These are phyloP conservation scores for Carpinus viminea DNA, from an alignment of 306 rosid species.

Conservation along the genomic window DNA sequence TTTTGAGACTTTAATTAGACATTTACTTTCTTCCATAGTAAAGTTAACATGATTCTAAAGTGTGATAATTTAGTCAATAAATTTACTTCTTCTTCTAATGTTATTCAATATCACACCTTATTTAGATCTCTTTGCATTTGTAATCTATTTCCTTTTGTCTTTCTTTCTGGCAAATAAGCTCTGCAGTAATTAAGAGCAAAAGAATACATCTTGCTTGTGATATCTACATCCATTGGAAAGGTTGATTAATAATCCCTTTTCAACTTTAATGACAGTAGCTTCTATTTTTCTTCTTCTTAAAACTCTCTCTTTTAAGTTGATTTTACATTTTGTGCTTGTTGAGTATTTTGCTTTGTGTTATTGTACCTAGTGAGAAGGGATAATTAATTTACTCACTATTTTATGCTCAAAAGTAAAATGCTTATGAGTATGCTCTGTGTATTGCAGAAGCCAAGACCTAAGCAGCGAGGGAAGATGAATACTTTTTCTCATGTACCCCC, in stretches of 20 bases:
- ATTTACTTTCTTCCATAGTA: too few relatives aligned
- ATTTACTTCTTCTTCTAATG: not conserved
- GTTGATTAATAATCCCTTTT: not conserved
- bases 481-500: conserved; percentile 81
- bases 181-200: too few relatives aligned
- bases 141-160: too few relatives aligned
- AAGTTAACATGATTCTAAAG: not conserved
- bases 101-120: not conserved
- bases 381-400: not conserved
- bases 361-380: not conserved
- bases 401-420: not conserved
- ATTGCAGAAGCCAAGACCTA: conserved; percentile 39
- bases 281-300: not conserved
- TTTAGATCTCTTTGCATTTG: not conserved
- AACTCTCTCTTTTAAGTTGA: not conserved
- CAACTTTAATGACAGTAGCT: not conserved
- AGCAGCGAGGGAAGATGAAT: conserved; percentile 41
- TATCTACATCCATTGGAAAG: not conserved
- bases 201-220: too few relatives aligned
- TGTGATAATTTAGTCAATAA: not conserved
- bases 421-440: not conserved
- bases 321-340: not conserved
- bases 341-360: not conserved
- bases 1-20: not conserved
- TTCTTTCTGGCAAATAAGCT: too few relatives aligned